A percentile compares a stretch with the other conserved stretches of the same genome.
Conservation (phyloP, 2,329 filamentous ascomycete species). For the Phialophora chinensis region DNA sequence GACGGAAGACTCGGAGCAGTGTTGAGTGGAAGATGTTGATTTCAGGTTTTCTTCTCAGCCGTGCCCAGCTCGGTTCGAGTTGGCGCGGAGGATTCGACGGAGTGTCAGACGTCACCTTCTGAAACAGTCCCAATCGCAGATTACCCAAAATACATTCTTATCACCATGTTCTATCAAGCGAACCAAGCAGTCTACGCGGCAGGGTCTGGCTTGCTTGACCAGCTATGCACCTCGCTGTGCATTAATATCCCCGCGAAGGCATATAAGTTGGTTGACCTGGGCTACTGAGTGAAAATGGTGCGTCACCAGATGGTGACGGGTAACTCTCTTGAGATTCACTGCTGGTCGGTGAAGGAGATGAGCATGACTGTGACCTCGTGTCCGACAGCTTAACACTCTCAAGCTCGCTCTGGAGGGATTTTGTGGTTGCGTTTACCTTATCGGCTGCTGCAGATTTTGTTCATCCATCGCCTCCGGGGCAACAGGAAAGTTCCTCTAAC, state of each 20-base stretch:
- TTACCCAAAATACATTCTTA: constrained; percentile 7
- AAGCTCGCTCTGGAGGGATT: background rate
- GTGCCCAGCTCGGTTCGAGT: constrained; percentile 3
- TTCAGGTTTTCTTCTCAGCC: background rate
- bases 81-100: background rate
- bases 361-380: background rate
- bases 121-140: constrained; percentile 22
- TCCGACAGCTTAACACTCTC: background rate
- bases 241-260: background rate
- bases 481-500: background rate
- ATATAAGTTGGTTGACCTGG: background rate
- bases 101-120: constrained; percentile 14
- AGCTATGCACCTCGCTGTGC: background rate
- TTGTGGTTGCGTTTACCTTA: background rate
- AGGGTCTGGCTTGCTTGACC: background rate
- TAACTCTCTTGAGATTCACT: background rate
- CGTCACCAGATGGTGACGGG: background rate
- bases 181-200: background rate
- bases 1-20: background rate
- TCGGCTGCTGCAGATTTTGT: background rate
- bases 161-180: background rate
- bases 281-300: background rate
- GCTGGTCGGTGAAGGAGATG: constrained; percentile 8
- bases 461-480: background rate
- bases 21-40: background rate